A percentile compares a stretch with the other conserved stretches of the same genome.
Conservation (phyloP, 2,329 filamentous ascomycete genomes). For the Curvularia lunata region DNA sequence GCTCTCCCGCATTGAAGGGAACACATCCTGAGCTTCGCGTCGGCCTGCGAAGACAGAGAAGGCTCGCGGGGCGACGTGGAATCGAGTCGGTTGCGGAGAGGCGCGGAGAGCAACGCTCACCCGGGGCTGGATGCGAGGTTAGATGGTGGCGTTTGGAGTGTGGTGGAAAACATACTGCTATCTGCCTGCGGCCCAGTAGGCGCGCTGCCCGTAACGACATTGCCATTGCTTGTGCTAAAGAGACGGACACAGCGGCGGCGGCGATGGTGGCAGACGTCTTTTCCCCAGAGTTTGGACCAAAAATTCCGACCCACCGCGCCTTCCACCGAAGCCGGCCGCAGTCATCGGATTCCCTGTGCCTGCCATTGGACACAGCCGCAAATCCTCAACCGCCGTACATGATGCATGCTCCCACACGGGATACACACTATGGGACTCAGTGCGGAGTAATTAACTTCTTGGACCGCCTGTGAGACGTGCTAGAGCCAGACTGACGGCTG, state of each 20-base stretch:
- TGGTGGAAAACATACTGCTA: conserved; percentile 32
- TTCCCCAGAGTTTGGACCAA: conserved; percentile 27
- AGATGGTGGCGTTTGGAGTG: conserved; percentile 11
- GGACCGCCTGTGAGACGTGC: conserved; percentile 1
- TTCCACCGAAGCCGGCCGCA: conserved; percentile 26
- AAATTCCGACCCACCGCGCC: conserved; percentile 30
- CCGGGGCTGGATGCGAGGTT: conserved; percentile 31
- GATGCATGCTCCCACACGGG: conserved; percentile 24
- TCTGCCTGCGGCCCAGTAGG: conserved; percentile 39
- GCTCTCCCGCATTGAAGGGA: conserved; percentile 69
- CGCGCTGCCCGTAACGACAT: conserved; percentile 47
- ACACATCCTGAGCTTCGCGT: conserved; percentile 50
- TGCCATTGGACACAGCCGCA: conserved; percentile 35
- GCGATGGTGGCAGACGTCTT: conserved; percentile 29
- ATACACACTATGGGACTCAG: conserved; percentile 6
- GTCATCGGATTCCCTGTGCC: conserved; percentile 38
- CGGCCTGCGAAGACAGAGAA: conserved; percentile 35
- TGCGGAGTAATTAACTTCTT: not conserved
- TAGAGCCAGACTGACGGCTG: conserved; percentile 13
- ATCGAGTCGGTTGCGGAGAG: conserved; percentile 33
- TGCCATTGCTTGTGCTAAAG: conserved; percentile 39
- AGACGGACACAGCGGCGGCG: conserved; percentile 34
- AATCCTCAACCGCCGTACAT: conserved; percentile 31
- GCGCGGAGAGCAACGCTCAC: conserved; percentile 36
- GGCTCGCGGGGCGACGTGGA: conserved; percentile 31